These are phyloP conservation scores for Aspergillus hiratsukae DNA, from an alignment of 2,329 filamentous ascomycete genomes.

Conservation along the genomic window DNA sequence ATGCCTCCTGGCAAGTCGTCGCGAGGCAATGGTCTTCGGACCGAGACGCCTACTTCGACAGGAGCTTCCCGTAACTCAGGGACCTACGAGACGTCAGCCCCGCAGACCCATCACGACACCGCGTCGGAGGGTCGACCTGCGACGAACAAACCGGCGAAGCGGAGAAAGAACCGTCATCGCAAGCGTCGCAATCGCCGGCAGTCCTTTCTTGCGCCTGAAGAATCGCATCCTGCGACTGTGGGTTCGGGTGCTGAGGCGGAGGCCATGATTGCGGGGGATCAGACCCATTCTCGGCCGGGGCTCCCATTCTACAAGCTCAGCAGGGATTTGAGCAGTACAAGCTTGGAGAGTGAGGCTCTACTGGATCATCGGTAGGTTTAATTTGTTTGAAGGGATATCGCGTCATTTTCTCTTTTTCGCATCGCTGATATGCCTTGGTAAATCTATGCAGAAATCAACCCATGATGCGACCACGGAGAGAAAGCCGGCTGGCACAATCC, in stretches of 20 bases:
- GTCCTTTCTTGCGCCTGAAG: conserved; percentile 69
- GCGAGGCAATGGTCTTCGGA: conserved; percentile 6
- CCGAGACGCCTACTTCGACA: conserved; percentile 2
- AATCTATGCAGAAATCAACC: conserved; percentile 51
- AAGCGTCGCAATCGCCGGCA: conserved; percentile 76
- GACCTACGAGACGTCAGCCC: conserved; percentile 6
- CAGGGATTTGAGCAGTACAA: conserved; percentile 71
- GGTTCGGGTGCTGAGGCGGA: conserved; percentile 39
- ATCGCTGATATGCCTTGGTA: conserved; percentile 12
- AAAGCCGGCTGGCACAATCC: conserved; percentile 41
- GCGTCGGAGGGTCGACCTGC: conserved; percentile 16
- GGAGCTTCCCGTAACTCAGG: conserved; percentile 1
- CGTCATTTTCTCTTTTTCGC: conserved; percentile 3
- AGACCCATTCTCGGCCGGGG: conserved; percentile 21
- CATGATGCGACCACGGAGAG: conserved; percentile 60
- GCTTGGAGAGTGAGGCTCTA: conserved; percentile 81
- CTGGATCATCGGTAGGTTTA: conserved; percentile 71
- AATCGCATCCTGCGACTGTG: conserved; percentile 45
- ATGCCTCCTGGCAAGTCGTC: conserved; percentile 10
- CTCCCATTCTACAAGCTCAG: conserved; percentile 53
- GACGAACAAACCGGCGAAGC: conserved; percentile 25
- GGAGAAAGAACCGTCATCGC: conserved; percentile 68
- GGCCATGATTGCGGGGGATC: conserved; percentile 26
- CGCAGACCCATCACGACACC: conserved; percentile 18
- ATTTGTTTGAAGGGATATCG: not conserved